These are phyloP conservation scores for Mallotus repandus DNA, from an alignment of 441 rosid species.

Conservation along the genomic window DNA sequence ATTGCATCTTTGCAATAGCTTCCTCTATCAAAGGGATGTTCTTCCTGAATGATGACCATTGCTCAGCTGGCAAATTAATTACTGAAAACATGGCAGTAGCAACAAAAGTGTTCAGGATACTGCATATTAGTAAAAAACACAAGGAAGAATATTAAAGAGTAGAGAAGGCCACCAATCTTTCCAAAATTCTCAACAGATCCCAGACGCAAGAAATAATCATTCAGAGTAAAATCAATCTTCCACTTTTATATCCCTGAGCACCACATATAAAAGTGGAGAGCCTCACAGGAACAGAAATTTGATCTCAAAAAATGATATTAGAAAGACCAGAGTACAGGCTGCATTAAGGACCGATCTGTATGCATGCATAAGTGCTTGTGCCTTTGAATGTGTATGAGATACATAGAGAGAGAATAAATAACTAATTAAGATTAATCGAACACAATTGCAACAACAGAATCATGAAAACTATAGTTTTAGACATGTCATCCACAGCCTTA, in stretches of 20 bases:
- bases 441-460: background rate
- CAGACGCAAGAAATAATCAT: background rate
- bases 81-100: constrained; percentile 38
- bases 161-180: background rate
- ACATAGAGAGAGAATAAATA: background rate
- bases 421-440: background rate
- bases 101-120: constrained; percentile 20
- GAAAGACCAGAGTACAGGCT: background rate
- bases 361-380: background rate
- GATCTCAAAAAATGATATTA: background rate
- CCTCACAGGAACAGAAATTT: background rate
- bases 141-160: background rate
- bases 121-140: constrained; percentile 3
- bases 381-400: background rate
- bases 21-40: constrained; percentile 58
- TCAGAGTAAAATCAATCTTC: too few species aligned
- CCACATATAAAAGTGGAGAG: background rate
- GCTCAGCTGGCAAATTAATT: constrained; percentile 48
- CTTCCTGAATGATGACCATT: constrained; percentile 54
- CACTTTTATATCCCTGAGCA: background rate
- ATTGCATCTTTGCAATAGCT: constrained; percentile 47
- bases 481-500: background rate
- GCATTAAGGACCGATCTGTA: background rate
- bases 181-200: constrained; percentile 1
- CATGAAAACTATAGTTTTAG: background rate